Base-by-base conservation (phyloP, 768 basidiomycete species). In the Serendipita sp. region DNA sequence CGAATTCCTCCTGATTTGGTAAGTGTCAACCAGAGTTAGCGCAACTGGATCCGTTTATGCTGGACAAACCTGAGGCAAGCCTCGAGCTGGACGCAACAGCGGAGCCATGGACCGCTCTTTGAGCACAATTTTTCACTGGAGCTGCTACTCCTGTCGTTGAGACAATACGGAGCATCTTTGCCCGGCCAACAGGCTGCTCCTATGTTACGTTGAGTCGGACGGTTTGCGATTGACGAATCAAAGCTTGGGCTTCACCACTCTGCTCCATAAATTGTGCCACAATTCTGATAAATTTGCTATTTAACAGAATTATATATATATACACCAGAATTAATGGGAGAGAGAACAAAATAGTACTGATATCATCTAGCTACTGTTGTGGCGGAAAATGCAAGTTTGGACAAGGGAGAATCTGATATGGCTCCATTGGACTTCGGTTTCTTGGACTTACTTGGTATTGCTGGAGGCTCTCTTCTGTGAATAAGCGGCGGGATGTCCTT, bases 111-210 rank as follows among this genome's bases (percentile, higher is more conserved):
- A n/a, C 45, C 37, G 45, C 45, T 63, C 63, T 44, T 24, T 63
- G 63, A 45, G 63, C 44, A 45, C 63, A 60, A 5, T 10, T 60
- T 60, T 60, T 60, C 8, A 60, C 56, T n/a, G 56, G 56, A 60
- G 37, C 18, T 4, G 56, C 10, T 60, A 37, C 56, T 30, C 56
- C 56, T n/a, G 56, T 60, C 16, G 56, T 60, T 8, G 56, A 60
- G 28, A 60, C 56, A 8, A 60, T 60, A 35, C 56, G 56, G 18
- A 60, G 56, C 56, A 60, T 60, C 56, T 60, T n/a, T 38, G 56
- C 56, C 37, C 8, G 37, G 56, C 16, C 16, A 35, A 10, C 56
- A 28, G 16, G 56, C 30, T 5, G n/a, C 48, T 32, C n/a, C 48
- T 18, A 18, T 51, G 18, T 8, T 24, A 51, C n/a, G 7, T 51